Base-by-base conservation (phyloP, 2,329 filamentous ascomycete species). In the Colletotrichum cereale region DNA sequence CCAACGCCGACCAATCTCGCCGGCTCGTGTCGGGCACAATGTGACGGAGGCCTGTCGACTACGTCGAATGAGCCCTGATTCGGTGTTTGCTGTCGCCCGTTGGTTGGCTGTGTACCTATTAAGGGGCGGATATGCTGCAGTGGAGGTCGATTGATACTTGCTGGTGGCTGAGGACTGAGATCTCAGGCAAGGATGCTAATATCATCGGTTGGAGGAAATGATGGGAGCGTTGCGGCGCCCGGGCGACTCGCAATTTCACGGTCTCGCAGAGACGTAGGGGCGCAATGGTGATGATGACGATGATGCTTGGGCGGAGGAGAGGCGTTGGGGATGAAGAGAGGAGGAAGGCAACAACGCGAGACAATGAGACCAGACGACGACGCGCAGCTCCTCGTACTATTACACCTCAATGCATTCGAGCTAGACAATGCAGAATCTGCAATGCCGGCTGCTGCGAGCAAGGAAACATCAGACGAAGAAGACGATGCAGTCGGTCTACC, bases 141-240 rank as follows among this genome's bases (percentile, higher is more conserved):
- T 65, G 44, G 53, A 44, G 44, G 50, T 11, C 44, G 24, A 47
- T 47, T 47, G 8, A 8, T 24, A 44, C 18, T 21, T 44, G n/a
- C 26, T 50, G 50, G 40, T 38, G 50, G 40, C 44, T 62, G 29
- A 47, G 50, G 44, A 60, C 68, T 63, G 53, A 55, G 68, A 71
- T 68, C 58, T 60, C 58, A 67, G 64, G 65, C 68, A 53, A 68
- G 34, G 44, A 53, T 68, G 52, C 26, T 68, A 63, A 52, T 57
- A 63, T 63, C 42, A 18, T 16, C 61, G 42, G 21, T 55, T 48
- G 21, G 38, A 38, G 31, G 44, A 62, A 38, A 71, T 44, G 68
- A 44, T 52, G 24, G 57, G 34, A 53, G 58, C 53, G 34, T 57
- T 47, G 64, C 64, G 42, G 67, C 52, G 58, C 52, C 68, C 26